A percentile compares a stretch with the other conserved stretches of the same genome.
Conservation (phyloP, 495 filamentous ascomycete genomes). For the Parathielavia hyrcaniae region DNA sequence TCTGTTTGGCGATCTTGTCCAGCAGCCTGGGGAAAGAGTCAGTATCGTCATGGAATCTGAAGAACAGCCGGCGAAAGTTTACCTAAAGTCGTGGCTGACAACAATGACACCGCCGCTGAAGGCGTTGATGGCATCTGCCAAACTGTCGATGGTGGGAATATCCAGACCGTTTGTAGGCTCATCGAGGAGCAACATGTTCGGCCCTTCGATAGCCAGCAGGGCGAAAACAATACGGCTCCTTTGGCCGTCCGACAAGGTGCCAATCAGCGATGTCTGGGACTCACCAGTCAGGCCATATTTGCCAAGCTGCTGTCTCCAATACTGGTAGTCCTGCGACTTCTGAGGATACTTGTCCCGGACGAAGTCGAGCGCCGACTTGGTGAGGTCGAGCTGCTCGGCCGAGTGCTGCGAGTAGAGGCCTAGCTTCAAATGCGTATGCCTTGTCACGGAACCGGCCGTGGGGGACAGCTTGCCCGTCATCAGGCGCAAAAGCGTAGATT, state of each 20-base stretch:
- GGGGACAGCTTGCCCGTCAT: conserved; percentile 96
- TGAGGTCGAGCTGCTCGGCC: conserved; percentile 94
- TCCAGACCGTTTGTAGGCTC: conserved; percentile 99
- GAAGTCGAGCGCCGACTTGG: conserved; percentile 96
- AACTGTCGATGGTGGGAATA: conserved; percentile 96
- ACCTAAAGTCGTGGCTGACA: conserved; percentile 98
- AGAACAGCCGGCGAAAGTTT: conserved; percentile 28
- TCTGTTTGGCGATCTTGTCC: conserved; percentile 99
- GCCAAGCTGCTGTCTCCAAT: conserved; percentile 97
- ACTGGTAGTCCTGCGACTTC: conserved; percentile 95
- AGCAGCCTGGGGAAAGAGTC: conserved; percentile 57
- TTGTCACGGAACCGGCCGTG: conserved; percentile 69
- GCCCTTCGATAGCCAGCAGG: conserved; percentile 86
- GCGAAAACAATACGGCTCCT: conserved; percentile 98
- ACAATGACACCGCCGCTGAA: conserved; percentile 96
- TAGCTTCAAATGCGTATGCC: conserved; percentile 97
- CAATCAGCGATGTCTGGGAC: conserved; percentile 93
- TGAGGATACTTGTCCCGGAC: conserved; percentile 88
- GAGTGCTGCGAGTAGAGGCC: conserved; percentile 98
- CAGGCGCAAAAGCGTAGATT: conserved; percentile 94
- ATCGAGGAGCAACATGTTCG: conserved; percentile 97
- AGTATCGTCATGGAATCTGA: conserved; percentile 13
- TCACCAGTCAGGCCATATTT: conserved; percentile 88
- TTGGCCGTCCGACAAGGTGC: conserved; percentile 94
- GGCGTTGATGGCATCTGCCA: conserved; percentile 95